These are phyloP conservation scores for Arabidopsis suecica DNA, from an alignment of 345 rosid species.

Conservation along the genomic window DNA sequence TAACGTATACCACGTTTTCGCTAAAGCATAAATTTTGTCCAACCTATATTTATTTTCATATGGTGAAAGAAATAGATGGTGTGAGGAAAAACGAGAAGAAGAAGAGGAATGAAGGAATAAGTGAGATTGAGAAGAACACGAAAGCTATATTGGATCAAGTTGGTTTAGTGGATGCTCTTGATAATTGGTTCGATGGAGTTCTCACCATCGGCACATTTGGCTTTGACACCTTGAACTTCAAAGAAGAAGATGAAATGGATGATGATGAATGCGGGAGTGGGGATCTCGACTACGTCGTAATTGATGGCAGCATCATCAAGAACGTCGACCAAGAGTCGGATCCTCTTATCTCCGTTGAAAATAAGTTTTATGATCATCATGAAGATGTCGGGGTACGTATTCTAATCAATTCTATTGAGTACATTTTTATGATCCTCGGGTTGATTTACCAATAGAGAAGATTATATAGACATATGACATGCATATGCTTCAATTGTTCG, in stretches of 20 bases:
- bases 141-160: constrained; percentile 70
- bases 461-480: neutral
- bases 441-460: neutral
- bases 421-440: neutral
- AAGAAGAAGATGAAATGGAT: constrained; percentile 41
- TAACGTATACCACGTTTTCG: neutral
- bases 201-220: constrained; percentile 93
- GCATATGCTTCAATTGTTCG: neutral
- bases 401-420: neutral
- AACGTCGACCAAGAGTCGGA: constrained; percentile 55
- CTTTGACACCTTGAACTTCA: constrained; percentile 60
- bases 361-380: constrained; percentile 40
- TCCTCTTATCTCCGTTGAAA: constrained; percentile 63
- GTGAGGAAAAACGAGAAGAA: constrained; percentile 56
- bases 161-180: constrained; percentile 69
- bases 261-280: constrained; percentile 36
- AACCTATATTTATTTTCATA: constrained; percentile 10
- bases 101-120: constrained; percentile 55
- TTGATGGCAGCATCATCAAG: constrained; percentile 47
- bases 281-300: constrained; percentile 35
- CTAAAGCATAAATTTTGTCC: neutral
- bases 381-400: constrained; percentile 32
- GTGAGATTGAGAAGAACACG: constrained; percentile 60
- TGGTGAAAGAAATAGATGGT: constrained; percentile 50
- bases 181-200: constrained; percentile 81